phyloP scores from a whole-genome alignment of 1,284 basidiomycete genomes.

The Malassezia dermatis region DNA sequence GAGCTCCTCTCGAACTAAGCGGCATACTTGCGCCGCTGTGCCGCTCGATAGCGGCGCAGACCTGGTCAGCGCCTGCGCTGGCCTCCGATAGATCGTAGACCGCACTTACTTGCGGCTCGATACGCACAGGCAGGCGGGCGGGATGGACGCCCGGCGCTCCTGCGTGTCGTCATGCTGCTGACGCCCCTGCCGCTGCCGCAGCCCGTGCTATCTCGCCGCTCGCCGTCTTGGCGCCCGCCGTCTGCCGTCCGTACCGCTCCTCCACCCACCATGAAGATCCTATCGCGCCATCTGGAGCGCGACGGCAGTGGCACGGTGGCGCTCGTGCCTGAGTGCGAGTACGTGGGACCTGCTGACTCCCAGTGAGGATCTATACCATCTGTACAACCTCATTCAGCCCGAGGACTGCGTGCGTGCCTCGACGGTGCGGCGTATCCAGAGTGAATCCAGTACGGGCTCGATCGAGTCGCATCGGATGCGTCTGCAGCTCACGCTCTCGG shows the following conservation, averaged over 20 bases:
- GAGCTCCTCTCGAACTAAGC: slow-evolving; percentile 23
- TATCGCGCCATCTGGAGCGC: slow-evolving; percentile 38
- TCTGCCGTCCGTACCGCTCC: background rate
- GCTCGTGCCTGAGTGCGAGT: slow-evolving; percentile 43
- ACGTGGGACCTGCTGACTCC: slow-evolving; percentile 15
- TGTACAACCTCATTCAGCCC: slow-evolving; percentile 79
- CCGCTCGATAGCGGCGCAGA: background rate
- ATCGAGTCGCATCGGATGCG: slow-evolving; percentile 80
- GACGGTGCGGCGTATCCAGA: slow-evolving; percentile 63
- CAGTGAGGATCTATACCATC: slow-evolving; percentile 94
- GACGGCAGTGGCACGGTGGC: slow-evolving; percentile 43
- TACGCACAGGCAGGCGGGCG: too few relatives aligned
- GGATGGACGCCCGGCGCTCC: too few relatives aligned
- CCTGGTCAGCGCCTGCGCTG: background rate
- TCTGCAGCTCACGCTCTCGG: slow-evolving; percentile 72
- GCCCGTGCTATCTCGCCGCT: too few relatives aligned
- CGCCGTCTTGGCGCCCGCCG: too few relatives aligned
- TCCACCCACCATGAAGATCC: slow-evolving; percentile 35
- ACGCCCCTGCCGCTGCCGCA: background rate
- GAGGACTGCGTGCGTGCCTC: slow-evolving; percentile 81
- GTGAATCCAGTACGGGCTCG: slow-evolving; percentile 79
- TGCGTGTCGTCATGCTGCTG: background rate
- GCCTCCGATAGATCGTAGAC: background rate
- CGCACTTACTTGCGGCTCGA: background rate
- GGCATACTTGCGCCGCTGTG: background rate